Percentiles rank a stretch among this genome's conserved stretches.
phyloP scores from a whole-genome alignment of 2,329 filamentous ascomycete species.

The Colletotrichum tanaceti region DNA sequence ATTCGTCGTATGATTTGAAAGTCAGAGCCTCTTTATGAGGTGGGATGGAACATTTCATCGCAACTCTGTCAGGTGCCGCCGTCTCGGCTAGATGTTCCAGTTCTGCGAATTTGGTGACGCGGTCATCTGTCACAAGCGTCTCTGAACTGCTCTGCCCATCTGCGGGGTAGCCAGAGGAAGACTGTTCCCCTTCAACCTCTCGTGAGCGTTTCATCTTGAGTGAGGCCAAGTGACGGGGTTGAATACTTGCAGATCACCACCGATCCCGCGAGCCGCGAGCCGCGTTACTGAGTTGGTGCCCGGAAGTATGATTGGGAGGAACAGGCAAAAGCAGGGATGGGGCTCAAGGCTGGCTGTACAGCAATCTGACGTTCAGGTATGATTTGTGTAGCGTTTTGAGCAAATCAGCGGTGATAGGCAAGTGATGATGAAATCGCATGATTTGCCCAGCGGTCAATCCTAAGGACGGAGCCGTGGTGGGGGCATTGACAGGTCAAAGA shows the following conservation, averaged over 20 bases:
- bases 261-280: slow-evolving; percentile 16
- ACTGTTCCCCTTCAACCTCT: slow-evolving; percentile 65
- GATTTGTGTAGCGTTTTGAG: slow-evolving; percentile 1
- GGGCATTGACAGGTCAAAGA: slow-evolving; percentile 36
- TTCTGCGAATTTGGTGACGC: slow-evolving; percentile 67
- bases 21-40: slow-evolving; percentile 77
- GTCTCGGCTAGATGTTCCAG: slow-evolving; percentile 60
- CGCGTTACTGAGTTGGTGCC: slow-evolving; percentile 12
- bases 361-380: slow-evolving; percentile 2
- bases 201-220: slow-evolving; percentile 71
- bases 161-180: slow-evolving; percentile 48
- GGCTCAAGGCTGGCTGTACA: background rate
- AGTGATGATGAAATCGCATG: slow-evolving; percentile 21
- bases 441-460: slow-evolving; percentile 23
- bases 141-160: slow-evolving; percentile 30
- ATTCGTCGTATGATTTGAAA: slow-evolving; percentile 82
- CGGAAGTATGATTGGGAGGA: slow-evolving; percentile 16
- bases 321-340: slow-evolving; percentile 10
- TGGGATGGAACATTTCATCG: slow-evolving; percentile 84
- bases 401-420: slow-evolving; percentile 3
- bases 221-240: slow-evolving; percentile 28
- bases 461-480: slow-evolving; percentile 29
- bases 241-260: slow-evolving; percentile 39
- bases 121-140: slow-evolving; percentile 42
- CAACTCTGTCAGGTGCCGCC: slow-evolving; percentile 51